These are phyloP conservation scores for Coemansia erecta DNA, from an alignment of 192 early-diverging fungal genomes.

Conservation along the genomic window DNA sequence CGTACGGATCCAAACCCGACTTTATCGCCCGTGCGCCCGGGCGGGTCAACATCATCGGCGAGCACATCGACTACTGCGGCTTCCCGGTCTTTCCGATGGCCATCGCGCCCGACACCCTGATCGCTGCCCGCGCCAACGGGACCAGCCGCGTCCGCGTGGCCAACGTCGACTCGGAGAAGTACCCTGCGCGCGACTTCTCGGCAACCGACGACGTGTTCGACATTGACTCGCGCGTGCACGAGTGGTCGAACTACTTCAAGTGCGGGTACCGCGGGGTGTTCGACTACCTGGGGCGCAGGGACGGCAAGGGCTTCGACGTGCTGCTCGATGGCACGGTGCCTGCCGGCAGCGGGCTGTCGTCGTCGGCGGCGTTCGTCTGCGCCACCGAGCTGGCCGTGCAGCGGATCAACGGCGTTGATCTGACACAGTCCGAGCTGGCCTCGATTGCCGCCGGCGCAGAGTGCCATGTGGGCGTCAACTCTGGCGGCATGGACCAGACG, in stretches of 20 bases:
- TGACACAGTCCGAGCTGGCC: slow-evolving; percentile 43
- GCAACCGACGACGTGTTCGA: slow-evolving; percentile 48
- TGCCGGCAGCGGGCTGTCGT: slow-evolving; percentile 84
- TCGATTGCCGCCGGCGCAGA: slow-evolving; percentile 76
- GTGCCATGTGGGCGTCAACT: slow-evolving; percentile 78
- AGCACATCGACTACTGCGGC: slow-evolving; percentile 96
- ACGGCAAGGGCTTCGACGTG: slow-evolving; percentile 56
- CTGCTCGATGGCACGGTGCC: slow-evolving; percentile 84
- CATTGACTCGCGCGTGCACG: slow-evolving; percentile 67
- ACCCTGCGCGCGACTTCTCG: slow-evolving; percentile 28
- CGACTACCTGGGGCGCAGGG: slow-evolving; percentile 32
- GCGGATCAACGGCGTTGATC: slow-evolving; percentile 24
- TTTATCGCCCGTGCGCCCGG: slow-evolving; percentile 89
- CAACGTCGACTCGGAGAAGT: slow-evolving; percentile 28
- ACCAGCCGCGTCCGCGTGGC: slow-evolving; percentile 21
- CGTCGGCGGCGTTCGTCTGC: slow-evolving; percentile 85
- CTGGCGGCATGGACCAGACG: slow-evolving; percentile 88
- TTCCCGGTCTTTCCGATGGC: slow-evolving; percentile 96
- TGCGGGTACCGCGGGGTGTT: slow-evolving; percentile 67
- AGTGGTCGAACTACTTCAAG: slow-evolving; percentile 93
- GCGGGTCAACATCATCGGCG: slow-evolving; percentile 95
- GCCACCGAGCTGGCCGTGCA: slow-evolving; percentile 70
- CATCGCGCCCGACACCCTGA: slow-evolving; percentile 62
- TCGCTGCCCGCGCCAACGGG: slow-evolving; percentile 36
- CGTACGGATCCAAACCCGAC: slow-evolving; percentile 62